Percentiles rank a stretch among this genome's conserved stretches.
Conservation (phyloP, 2,329 filamentous ascomycete species). For the Ophiosphaerella herpotricha region DNA sequence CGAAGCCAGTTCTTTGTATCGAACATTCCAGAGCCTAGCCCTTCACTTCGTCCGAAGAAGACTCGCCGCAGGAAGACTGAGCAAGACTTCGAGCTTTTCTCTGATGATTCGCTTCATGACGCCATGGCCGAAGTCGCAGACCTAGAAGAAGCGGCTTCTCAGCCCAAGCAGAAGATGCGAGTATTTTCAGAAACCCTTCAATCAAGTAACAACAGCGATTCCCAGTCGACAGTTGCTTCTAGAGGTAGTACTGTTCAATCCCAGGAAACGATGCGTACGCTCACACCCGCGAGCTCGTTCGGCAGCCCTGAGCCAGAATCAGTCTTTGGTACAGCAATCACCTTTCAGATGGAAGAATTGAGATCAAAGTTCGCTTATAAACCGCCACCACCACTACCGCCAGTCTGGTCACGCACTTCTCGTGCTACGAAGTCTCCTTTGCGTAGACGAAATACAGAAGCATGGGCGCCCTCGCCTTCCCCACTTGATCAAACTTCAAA, state of each 20-base stretch:
- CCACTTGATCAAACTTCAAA: constrained; percentile 7
- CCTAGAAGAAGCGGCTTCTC: constrained; percentile 33
- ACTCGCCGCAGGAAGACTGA: constrained; percentile 34
- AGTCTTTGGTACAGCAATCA: constrained; percentile 30
- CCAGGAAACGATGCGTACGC: constrained; percentile 29
- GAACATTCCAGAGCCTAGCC: constrained; percentile 45
- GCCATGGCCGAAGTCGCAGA: constrained; percentile 46
- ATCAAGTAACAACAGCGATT: constrained; percentile 22
- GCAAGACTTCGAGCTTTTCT: constrained; percentile 53
- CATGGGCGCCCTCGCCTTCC: constrained; percentile 8
- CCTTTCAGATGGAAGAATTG: constrained; percentile 35
- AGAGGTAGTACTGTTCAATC: constrained; percentile 27
- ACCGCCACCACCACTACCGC: constrained; percentile 3
- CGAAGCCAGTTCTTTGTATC: constrained; percentile 53
- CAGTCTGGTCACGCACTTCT: constrained; percentile 1
- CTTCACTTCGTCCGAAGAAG: constrained; percentile 45
- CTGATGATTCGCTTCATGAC: constrained; percentile 54
- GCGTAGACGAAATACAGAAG: constrained; percentile 13
- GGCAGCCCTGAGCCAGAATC: constrained; percentile 34
- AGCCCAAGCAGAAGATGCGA: constrained; percentile 39
- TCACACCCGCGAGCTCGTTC: constrained; percentile 40
- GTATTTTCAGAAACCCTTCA: constrained; percentile 36
- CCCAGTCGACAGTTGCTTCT: constrained; percentile 36
- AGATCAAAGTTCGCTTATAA: constrained; percentile 39
- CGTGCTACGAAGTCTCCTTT: constrained; percentile 5